These are phyloP conservation scores for Cordyceps javanica DNA, from an alignment of 2,329 filamentous ascomycete species.

Conservation along the genomic window DNA sequence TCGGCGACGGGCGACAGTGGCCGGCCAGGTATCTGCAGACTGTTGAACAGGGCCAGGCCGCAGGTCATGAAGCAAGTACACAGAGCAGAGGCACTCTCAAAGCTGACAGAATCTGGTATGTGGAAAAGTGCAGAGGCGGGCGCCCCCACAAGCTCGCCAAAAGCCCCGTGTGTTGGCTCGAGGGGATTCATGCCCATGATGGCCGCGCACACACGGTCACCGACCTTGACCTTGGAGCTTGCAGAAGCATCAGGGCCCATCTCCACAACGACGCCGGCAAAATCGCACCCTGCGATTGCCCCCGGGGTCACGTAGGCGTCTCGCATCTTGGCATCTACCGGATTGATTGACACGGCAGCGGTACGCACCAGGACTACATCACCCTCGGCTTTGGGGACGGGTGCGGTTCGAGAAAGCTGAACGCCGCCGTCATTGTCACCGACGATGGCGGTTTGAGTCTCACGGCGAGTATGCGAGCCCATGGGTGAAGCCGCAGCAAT, in stretches of 20 bases:
- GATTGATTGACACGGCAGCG: background rate
- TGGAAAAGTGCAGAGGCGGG: slow-evolving; percentile 6
- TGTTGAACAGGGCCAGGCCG: slow-evolving; percentile 18
- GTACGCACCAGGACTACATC: background rate
- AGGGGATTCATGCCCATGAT: slow-evolving; percentile 8
- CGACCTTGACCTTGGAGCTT: background rate
- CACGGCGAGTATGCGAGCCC: too few species aligned
- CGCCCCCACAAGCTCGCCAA: slow-evolving; percentile 15
- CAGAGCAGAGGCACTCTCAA: slow-evolving; percentile 15
- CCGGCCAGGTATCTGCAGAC: slow-evolving; percentile 17
- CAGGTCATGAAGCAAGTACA: slow-evolving; percentile 13
- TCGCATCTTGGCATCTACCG: slow-evolving; percentile 10
- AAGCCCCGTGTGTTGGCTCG: slow-evolving; percentile 15
- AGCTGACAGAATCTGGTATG: slow-evolving; percentile 13
- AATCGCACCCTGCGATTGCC: slow-evolving; percentile 6
- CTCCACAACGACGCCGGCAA: slow-evolving; percentile 6
- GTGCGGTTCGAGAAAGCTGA: background rate
- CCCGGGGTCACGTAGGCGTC: background rate
- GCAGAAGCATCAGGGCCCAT: background rate
- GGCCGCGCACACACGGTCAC: slow-evolving; percentile 8
- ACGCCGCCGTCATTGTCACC: background rate
- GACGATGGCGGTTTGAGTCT: background rate
- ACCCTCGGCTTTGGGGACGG: background rate
- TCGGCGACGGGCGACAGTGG: background rate
- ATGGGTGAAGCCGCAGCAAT: too few species aligned